Evolutionary conservation across 306 rosid genomes (phyloP).

Genomic region (Amphicarpaea edgeworthii): DNA sequence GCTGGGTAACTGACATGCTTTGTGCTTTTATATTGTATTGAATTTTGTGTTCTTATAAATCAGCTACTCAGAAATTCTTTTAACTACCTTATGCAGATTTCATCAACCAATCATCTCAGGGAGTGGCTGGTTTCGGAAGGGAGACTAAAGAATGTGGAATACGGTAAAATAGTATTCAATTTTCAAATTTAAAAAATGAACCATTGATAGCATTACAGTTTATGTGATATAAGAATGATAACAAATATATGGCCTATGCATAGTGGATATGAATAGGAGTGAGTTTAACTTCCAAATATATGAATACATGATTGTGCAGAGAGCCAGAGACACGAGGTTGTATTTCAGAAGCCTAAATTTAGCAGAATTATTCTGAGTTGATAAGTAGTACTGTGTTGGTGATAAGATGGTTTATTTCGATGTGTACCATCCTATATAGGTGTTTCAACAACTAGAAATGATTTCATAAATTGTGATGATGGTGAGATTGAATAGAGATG

Average conservation of each 20-base stretch:
- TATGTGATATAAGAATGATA: slow-evolving; percentile 26
- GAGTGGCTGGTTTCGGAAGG: slow-evolving; percentile 44
- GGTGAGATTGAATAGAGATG: slow-evolving; percentile 19
- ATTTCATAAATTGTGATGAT: slow-evolving; percentile 2
- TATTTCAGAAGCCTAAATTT: not conserved
- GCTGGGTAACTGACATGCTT: slow-evolving; percentile 50
- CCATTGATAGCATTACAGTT: not conserved
- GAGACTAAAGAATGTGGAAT: slow-evolving; percentile 54
- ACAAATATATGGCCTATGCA: not conserved
- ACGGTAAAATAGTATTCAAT: slow-evolving; percentile 56
- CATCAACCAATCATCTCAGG: slow-evolving; percentile 43
- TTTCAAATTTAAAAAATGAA: slow-evolving; percentile 15
- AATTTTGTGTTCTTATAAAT: slow-evolving; percentile 29
- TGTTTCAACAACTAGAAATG: not conserved
- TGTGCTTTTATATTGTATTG: slow-evolving; percentile 38
- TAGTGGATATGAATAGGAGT: slow-evolving; percentile 8
- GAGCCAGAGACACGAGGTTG: too few species aligned
- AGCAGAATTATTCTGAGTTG: slow-evolving; percentile 13
- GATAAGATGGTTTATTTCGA: not conserved
- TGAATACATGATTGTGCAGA: not conserved
- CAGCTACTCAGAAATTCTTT: slow-evolving; percentile 27
- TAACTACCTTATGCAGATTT: slow-evolving; percentile 54
- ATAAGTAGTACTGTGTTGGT: slow-evolving; percentile 4
- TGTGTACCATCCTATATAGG: not conserved
- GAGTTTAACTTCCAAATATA: slow-evolving; percentile 29